These are phyloP conservation scores for Eremomyces bilateralis DNA, from an alignment of 495 filamentous ascomycete species.

Conservation along the genomic window DNA sequence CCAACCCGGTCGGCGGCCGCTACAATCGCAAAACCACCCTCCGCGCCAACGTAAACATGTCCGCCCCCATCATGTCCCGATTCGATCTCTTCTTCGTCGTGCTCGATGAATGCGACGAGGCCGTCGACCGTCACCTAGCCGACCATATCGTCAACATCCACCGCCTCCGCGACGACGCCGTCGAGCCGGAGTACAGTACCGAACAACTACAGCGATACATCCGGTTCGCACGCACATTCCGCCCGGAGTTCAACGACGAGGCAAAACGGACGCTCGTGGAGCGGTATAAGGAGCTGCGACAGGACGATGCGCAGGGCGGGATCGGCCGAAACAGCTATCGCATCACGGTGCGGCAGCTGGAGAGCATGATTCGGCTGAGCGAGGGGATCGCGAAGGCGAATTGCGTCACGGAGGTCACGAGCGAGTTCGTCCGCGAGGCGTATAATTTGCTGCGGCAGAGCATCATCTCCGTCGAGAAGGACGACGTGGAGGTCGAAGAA, in stretches of 20 bases:
- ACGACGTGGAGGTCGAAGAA: slow-evolving; percentile 92
- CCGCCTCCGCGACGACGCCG: slow-evolving; percentile 71
- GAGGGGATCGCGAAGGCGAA: slow-evolving; percentile 96
- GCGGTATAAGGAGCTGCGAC: slow-evolving; percentile 88
- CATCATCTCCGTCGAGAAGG: slow-evolving; percentile 95
- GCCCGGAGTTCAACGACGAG: slow-evolving; percentile 75
- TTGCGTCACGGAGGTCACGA: slow-evolving; percentile 76
- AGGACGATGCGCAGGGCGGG: slow-evolving; percentile 86
- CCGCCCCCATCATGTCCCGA: slow-evolving; percentile 92
- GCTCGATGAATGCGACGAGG: slow-evolving; percentile 88
- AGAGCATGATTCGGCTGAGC: slow-evolving; percentile 80
- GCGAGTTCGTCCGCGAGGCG: slow-evolving; percentile 73
- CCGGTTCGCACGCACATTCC: slow-evolving; percentile 85
- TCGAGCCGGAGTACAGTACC: slow-evolving; percentile 82
- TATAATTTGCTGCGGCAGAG: slow-evolving; percentile 74
- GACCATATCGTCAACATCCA: slow-evolving; percentile 91
- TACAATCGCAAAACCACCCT: slow-evolving; percentile 94
- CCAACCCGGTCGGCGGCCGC: slow-evolving; percentile 85
- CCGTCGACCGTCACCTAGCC: slow-evolving; percentile 71
- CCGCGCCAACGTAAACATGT: slow-evolving; percentile 93
- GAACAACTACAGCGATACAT: slow-evolving; percentile 96
- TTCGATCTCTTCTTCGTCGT: slow-evolving; percentile 99
- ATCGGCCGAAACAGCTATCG: slow-evolving; percentile 83
- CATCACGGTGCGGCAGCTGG: slow-evolving; percentile 90
- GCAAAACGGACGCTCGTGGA: slow-evolving; percentile 68